A percentile compares a stretch with the other conserved stretches of the same genome.
These are phyloP conservation scores for Dendrothele bispora DNA, from an alignment of 768 basidiomycete genomes.

Conservation along the genomic window DNA sequence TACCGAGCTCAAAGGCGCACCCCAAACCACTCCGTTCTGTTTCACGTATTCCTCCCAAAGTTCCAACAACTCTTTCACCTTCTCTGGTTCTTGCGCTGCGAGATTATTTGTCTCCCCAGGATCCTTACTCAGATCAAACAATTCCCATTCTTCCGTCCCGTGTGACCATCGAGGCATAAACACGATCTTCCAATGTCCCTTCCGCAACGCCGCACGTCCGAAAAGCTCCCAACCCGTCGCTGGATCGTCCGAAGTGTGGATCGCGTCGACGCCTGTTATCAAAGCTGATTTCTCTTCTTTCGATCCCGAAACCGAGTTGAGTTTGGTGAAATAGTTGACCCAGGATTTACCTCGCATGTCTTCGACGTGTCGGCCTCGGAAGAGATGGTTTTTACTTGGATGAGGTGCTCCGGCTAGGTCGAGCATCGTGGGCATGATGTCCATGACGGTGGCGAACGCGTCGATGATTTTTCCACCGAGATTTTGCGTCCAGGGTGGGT, in stretches of 20 bases:
- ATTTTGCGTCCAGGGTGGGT: slow-evolving; percentile 8
- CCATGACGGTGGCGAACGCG: slow-evolving; percentile 14
- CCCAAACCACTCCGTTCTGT: slow-evolving; percentile 15
- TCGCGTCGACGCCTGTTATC: slow-evolving; percentile 2
- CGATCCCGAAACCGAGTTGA: not conserved
- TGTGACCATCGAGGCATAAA: slow-evolving; percentile 10
- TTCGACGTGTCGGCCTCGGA: slow-evolving; percentile 12
- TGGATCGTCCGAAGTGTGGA: slow-evolving; percentile 10
- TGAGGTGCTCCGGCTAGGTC: slow-evolving; percentile 12
- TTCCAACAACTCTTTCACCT: slow-evolving; percentile 8
- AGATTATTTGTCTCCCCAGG: slow-evolving; percentile 13
- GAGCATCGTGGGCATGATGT: slow-evolving; percentile 11
- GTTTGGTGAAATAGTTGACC: slow-evolving; percentile 9
- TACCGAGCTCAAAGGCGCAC: not conserved
- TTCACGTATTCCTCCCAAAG: slow-evolving; percentile 12
- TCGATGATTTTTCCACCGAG: slow-evolving; percentile 7
- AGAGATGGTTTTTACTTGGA: slow-evolving; percentile 10
- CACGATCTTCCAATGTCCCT: slow-evolving; percentile 13
- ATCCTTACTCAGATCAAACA: slow-evolving; percentile 11
- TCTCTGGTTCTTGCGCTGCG: slow-evolving; percentile 4
- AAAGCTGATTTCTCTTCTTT: too few species aligned
- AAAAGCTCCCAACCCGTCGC: slow-evolving; percentile 14
- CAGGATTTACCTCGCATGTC: slow-evolving; percentile 14
- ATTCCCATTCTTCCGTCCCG: slow-evolving; percentile 12
- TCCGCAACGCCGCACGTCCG: slow-evolving; percentile 11